These are phyloP conservation scores for Hypoxylon sp. DNA, from an alignment of 2,329 filamentous ascomycete genomes.

Conservation along the genomic window DNA sequence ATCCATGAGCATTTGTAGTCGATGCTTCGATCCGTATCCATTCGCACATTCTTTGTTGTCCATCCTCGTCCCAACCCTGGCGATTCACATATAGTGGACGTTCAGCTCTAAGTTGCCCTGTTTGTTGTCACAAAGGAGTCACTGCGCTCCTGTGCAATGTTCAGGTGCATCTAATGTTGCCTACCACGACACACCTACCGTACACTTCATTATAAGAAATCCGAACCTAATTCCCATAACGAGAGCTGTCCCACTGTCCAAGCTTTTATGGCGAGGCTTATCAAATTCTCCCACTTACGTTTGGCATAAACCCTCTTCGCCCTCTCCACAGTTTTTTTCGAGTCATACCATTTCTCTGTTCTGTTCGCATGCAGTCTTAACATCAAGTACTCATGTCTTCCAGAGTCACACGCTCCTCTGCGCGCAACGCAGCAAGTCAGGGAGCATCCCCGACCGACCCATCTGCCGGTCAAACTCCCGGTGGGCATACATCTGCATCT, in stretches of 20 bases:
- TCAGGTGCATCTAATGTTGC: slow-evolving; percentile 25
- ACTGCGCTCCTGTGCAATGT: slow-evolving; percentile 13
- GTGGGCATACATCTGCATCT: slow-evolving; percentile 60
- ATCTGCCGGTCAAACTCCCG: slow-evolving; percentile 58
- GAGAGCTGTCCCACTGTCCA: slow-evolving; percentile 36
- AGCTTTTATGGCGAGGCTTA: slow-evolving; percentile 38
- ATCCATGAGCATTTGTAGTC: slow-evolving; percentile 30
- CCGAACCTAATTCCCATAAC: slow-evolving; percentile 35
- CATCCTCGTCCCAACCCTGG: background rate
- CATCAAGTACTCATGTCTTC: slow-evolving; percentile 83
- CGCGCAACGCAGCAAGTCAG: slow-evolving; percentile 85
- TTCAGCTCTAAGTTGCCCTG: slow-evolving; percentile 7
- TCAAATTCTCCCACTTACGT: slow-evolving; percentile 31
- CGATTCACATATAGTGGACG: slow-evolving; percentile 3
- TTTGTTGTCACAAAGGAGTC: slow-evolving; percentile 14
- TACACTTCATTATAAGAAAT: slow-evolving; percentile 20
- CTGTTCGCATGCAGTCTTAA: slow-evolving; percentile 43
- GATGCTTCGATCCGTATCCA: slow-evolving; percentile 30
- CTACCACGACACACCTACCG: slow-evolving; percentile 1
- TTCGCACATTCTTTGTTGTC: slow-evolving; percentile 4
- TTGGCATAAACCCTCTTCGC: slow-evolving; percentile 29
- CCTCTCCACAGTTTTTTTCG: slow-evolving; percentile 34
- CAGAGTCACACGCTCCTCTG: slow-evolving; percentile 96
- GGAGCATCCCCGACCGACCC: slow-evolving; percentile 62
- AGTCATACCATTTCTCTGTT: slow-evolving; percentile 35